Base-by-base conservation (phyloP, 805 yeast species). In the Myxozyma vanderwaltii region DNA sequence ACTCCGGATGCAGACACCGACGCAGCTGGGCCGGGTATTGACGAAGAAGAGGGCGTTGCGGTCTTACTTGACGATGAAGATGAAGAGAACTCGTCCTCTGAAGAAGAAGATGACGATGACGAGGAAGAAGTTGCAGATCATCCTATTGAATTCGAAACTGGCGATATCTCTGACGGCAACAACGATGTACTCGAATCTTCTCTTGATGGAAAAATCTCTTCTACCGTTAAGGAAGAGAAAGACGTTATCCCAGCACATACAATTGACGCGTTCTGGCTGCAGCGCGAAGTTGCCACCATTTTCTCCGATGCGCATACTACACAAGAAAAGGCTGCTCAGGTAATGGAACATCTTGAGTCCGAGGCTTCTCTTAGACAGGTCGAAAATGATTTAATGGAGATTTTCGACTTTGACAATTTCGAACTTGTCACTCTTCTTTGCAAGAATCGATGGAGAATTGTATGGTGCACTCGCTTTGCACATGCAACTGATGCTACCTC, bases 241-340 rank as follows among this genome's bases (percentile, higher is more conserved):
- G 55, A 59, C 24, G n/a, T 53, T 5, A 56, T 81, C 6, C 65
- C 74, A 10, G 73, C 81, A 2, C 67, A 72, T 4, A 76, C 76
- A 2, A 75, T 83, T 21, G 81, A 78, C 53, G 73, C 79, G 5
- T 79, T 74, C 57, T 88, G 84, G 81, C 71, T 88, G 1, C 82
- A 82, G 51, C 75, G 82, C 58, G 76, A 78, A 51, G 63, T 88
- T 1, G 70, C 82, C 0, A 53, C 72, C 1, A 65, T 67, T 3
- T 68, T 70, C 48, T 65, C 68, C 26, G 82, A 83, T 64, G 71
- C 79, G 62, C 76, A 69, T 68, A 68, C 71, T 41, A 49, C 76
- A 17, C 79, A 77, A 39, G 77, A 76, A 27, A 66, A 77, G 4
- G 70, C 85, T 5, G 66, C 71, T 1, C 69, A 74, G 13, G 73